phyloP scores from a whole-genome alignment of 1,284 basidiomycete genomes.

The Cerrena zonata region DNA sequence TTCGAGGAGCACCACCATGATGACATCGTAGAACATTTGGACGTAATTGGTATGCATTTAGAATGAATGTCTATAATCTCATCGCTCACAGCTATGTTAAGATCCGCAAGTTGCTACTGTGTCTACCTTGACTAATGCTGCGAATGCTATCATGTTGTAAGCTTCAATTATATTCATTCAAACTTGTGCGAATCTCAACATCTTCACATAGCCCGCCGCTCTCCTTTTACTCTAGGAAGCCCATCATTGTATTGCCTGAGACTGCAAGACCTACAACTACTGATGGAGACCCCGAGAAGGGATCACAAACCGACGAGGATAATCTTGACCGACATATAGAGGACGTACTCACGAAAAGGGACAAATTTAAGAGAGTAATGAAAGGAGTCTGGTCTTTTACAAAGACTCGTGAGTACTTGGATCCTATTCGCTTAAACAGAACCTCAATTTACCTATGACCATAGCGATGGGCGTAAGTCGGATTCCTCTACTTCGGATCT shows the following conservation, averaged over 20 bases:
- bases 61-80: background rate
- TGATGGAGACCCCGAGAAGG: conserved; percentile 29
- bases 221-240: conserved; percentile 63
- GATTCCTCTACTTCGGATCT: background rate
- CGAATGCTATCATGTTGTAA: conserved; percentile 69
- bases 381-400: conserved; percentile 78
- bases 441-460: conserved; percentile 2
- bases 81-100: conserved; percentile 28
- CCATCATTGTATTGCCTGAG: conserved; percentile 53
- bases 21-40: conserved; percentile 71
- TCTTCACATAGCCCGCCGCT: conserved; percentile 50
- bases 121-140: conserved; percentile 69
- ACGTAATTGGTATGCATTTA: conserved; percentile 57
- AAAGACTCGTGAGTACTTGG: conserved; percentile 62
- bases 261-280: conserved; percentile 13
- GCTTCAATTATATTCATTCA: conserved; percentile 13
- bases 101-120: conserved; percentile 71
- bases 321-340: conserved; percentile 76
- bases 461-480: conserved; percentile 53
- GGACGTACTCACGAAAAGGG: conserved; percentile 64
- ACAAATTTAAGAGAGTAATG: conserved; percentile 56
- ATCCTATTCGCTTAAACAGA: background rate
- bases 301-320: conserved; percentile 40
- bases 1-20: conserved; percentile 50
- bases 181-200: conserved; percentile 6